Evolutionary conservation across 768 basidiomycete species (phyloP).

Genomic region (Tricholoma bakamatsutake): DNA sequence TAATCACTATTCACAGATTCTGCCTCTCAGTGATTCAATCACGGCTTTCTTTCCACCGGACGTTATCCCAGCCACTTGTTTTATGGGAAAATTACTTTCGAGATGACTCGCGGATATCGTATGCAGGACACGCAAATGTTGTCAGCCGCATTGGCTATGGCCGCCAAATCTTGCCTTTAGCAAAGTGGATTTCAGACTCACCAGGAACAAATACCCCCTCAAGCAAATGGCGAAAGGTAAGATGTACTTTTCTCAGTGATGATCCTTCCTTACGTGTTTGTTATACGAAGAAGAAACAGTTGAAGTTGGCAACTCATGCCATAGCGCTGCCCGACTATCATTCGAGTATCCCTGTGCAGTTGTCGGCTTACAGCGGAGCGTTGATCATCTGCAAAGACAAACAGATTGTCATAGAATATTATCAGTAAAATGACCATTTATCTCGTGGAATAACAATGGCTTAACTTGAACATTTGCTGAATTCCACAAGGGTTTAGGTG

Average conservation of each 20-base stretch:
- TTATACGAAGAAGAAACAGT: neutral
- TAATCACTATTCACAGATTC: neutral
- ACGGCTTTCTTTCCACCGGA: neutral
- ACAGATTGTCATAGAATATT: neutral
- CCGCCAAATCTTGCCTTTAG: neutral
- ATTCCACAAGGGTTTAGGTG: no score
- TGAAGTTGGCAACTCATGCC: neutral
- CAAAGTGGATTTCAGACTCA: neutral
- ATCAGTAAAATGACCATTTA: neutral
- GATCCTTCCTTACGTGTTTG: neutral
- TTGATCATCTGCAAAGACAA: neutral
- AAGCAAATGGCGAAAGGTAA: neutral
- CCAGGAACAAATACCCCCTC: neutral
- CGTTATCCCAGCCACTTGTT: neutral
- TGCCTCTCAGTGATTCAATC: neutral
- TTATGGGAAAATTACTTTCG: neutral
- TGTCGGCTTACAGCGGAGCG: neutral
- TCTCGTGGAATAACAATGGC: neutral
- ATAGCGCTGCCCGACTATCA: neutral
- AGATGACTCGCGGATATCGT: neutral
- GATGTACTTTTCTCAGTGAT: neutral
- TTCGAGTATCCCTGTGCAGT: neutral
- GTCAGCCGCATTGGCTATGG: neutral
- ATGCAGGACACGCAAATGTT: neutral
- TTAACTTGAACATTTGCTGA: no score